A percentile compares a stretch with the other conserved stretches of the same genome.
phyloP scores from a whole-genome alignment of 2,329 filamentous ascomycete species.

The Capronia americana region DNA sequence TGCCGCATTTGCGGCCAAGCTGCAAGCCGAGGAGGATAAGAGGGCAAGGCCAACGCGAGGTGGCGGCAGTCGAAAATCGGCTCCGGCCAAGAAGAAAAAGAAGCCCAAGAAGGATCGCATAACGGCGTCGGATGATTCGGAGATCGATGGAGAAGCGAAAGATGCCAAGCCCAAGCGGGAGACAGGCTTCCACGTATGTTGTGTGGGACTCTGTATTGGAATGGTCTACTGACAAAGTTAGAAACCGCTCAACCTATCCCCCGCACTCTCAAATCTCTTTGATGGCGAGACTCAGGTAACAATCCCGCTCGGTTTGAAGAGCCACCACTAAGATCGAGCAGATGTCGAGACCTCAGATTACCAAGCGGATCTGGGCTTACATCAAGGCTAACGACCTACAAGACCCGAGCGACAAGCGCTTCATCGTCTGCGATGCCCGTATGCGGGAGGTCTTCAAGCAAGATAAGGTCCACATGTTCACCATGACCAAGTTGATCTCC shows the following conservation, averaged over 20 bases:
- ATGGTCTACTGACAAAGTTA: conserved; percentile 35
- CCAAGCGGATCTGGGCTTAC: conserved; percentile 95
- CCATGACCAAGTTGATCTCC: conserved; percentile 96
- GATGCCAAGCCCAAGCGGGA: conserved; percentile 73
- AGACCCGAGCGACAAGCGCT: conserved; percentile 87
- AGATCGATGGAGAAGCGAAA: conserved; percentile 68
- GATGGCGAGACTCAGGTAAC: conserved; percentile 53
- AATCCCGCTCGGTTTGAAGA: conserved; percentile 19
- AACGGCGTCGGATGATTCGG: conserved; percentile 70
- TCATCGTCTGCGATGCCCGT: conserved; percentile 89
- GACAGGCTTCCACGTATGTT: conserved; percentile 82
- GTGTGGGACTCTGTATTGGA: conserved; percentile 17
- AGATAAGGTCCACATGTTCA: conserved; percentile 95
- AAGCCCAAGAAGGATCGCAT: conserved; percentile 57
- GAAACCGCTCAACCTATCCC: conserved; percentile 56
- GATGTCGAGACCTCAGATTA: conserved; percentile 91
- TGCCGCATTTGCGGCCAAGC: conserved; percentile 80
- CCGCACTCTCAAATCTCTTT: conserved; percentile 53
- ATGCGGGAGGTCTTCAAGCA: conserved; percentile 93
- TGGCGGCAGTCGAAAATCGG: conserved; percentile 65
- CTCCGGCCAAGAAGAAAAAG: conserved; percentile 66
- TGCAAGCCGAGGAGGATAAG: conserved; percentile 92
- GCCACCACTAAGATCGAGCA: conserved; percentile 47
- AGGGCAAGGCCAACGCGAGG: conserved; percentile 77
- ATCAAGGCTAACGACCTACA: conserved; percentile 89